phyloP scores from a whole-genome alignment of 257 asterid genomes.

The Penstemon newberryi region DNA sequence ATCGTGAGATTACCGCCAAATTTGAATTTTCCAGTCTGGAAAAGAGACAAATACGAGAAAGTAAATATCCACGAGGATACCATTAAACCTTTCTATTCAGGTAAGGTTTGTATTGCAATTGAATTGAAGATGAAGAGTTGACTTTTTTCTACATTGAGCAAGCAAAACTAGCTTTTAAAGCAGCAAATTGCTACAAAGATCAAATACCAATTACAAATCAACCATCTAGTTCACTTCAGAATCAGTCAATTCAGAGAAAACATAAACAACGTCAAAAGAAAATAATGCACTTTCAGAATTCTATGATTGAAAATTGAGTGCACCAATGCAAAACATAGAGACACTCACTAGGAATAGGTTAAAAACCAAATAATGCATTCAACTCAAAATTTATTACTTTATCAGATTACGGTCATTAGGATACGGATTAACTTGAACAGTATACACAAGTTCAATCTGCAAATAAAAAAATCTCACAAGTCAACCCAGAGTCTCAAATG shows the following conservation, averaged over 20 bases:
- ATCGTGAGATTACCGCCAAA: conserved; percentile 51
- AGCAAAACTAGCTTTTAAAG: neutral
- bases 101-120: neutral
- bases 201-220: neutral
- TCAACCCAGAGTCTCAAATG: neutral
- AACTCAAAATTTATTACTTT: neutral
- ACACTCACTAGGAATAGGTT: neutral
- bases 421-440: neutral
- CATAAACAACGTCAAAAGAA: neutral
- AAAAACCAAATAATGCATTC: neutral
- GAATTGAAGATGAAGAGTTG: neutral
- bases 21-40: conserved; percentile 56
- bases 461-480: neutral
- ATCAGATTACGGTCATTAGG: neutral
- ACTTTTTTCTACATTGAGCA: neutral
- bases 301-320: neutral
- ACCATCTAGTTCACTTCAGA: neutral
- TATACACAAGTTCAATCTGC: conserved; percentile 5
- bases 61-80: conserved; percentile 8
- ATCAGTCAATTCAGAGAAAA: conserved; percentile 4
- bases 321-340: neutral
- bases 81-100: neutral
- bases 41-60: conserved; percentile 26
- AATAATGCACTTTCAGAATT: conserved; percentile 10
- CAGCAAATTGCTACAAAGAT: conserved; percentile 17